Conservation (phyloP, 805 yeast genomes). For the Zygotorulaspora florentina region DNA sequence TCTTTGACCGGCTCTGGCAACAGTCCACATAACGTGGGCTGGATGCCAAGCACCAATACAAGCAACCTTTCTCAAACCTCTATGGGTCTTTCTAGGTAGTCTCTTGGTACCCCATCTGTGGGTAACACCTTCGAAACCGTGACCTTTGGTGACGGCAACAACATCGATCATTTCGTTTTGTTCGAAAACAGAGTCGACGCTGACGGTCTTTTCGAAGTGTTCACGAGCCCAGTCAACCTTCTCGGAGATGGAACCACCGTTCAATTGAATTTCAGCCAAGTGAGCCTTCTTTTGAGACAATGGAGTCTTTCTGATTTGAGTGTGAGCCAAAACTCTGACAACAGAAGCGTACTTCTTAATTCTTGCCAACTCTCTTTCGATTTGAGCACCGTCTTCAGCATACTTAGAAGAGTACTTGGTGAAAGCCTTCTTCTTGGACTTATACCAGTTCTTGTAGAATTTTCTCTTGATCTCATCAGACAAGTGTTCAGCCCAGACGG, state of each 20-base stretch:
- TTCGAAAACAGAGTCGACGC: slow-evolving; percentile 94
- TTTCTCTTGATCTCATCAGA: slow-evolving; percentile 99
- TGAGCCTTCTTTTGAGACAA: slow-evolving; percentile 99
- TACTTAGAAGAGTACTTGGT: slow-evolving; percentile 99
- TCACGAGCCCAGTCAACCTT: slow-evolving; percentile 98
- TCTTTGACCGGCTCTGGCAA: slow-evolving; percentile 99
- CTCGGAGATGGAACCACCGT: slow-evolving; percentile 98
- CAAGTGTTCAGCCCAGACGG: slow-evolving; percentile 99
- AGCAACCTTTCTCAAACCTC: slow-evolving; percentile 99
- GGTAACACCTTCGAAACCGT: slow-evolving; percentile 99
- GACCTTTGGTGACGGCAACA: slow-evolving; percentile 99
- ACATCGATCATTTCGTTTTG: slow-evolving; percentile 98
- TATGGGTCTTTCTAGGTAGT: slow-evolving; percentile 99
- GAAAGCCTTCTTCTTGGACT: slow-evolving; percentile 99
- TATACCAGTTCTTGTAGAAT: slow-evolving; percentile 99
- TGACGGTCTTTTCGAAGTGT: slow-evolving; percentile 98
- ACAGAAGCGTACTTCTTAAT: slow-evolving; percentile 97
- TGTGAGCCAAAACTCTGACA: slow-evolving; percentile 99
- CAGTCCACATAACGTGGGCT: slow-evolving; percentile 99
- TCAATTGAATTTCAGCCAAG: slow-evolving; percentile 98
- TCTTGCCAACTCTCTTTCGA: slow-evolving; percentile 97
- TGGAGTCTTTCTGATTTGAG: slow-evolving; percentile 99
- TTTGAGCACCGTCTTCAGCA: slow-evolving; percentile 82
- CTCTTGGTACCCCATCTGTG: slow-evolving; percentile 99
- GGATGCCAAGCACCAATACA: slow-evolving; percentile 99